Conservation (phyloP, 2,329 filamentous ascomycete genomes). For the Pezicula neosporulosa region DNA sequence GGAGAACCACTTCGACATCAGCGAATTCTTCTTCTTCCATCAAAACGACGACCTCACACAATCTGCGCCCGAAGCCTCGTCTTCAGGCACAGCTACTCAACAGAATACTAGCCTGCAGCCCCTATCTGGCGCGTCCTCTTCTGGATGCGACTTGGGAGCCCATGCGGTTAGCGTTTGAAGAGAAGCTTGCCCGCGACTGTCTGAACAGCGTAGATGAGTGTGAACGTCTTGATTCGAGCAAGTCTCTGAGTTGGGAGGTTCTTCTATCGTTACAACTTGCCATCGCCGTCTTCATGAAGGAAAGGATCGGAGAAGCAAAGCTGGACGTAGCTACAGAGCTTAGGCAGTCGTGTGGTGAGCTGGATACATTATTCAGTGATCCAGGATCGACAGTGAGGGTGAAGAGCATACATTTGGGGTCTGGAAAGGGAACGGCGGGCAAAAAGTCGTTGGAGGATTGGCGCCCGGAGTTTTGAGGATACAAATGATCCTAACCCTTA, state of each 20-base stretch:
- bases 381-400: conserved; percentile 6
- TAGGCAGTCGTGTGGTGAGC: conserved; percentile 21
- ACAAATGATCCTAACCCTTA: neutral
- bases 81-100: conserved; percentile 32
- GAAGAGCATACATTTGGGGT: conserved; percentile 6
- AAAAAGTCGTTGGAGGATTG: conserved; percentile 26
- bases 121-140: conserved; percentile 69
- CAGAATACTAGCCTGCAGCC: conserved; percentile 67
- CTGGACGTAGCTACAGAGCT: conserved; percentile 24
- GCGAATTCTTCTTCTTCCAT: conserved; percentile 49
- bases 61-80: conserved; percentile 28
- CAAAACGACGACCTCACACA: conserved; percentile 43
- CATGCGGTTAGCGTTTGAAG: conserved; percentile 67
- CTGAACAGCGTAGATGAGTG: conserved; percentile 22
- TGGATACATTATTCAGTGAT: conserved; percentile 22
- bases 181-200: conserved; percentile 27
- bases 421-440: conserved; percentile 6
- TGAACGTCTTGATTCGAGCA: conserved; percentile 17
- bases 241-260: conserved; percentile 24
- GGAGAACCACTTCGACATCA: conserved; percentile 45
- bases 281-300: conserved; percentile 23
- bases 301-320: conserved; percentile 18
- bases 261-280: conserved; percentile 30
- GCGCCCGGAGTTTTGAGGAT: conserved; percentile 19
- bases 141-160: conserved; percentile 71